Evolutionary conservation across 768 basidiomycete genomes (phyloP), one percentile per base, ranked within the genome.

Genomic region (Gymnopilus dilepis): DNA sequence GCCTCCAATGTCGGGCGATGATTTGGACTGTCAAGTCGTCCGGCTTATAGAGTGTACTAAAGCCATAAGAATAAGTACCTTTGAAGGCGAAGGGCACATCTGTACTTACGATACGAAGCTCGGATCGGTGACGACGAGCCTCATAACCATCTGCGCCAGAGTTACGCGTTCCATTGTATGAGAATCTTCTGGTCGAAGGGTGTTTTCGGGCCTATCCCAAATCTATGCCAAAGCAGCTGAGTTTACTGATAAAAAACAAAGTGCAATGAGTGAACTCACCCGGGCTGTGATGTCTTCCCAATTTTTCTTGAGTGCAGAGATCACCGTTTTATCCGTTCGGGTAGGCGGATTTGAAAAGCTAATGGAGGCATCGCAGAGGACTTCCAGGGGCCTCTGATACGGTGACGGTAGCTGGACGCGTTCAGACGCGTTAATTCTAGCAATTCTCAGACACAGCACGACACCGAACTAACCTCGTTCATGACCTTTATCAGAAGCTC

Each of bases 1-100:
- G 47, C 24, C 31, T 58, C 57, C 57, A 58, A 37, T 59, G 48
- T 40, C 58, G 37, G 13, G 58, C 58, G 42, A 59, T 59, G 37
- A 51, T 59, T 33, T 59, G 58, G 24, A 59, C 19, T 1, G 50
- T 59, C 47, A 59, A 30, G 26, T 59, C 58, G 8, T 33, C 37
- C 6, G 58, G 48, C 21, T 41, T 19, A 22, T 52, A 59, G 12
- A 59, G 30, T 4, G 43, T 30, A n/a, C 50, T 59, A 41, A 5
- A n/a, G 26, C 34, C n/a, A 34, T 0, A 8, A 15, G 6, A 42
- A 26, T 26, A 26, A 30, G 17, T 17, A 28, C 15, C 15, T 12
- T 40, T 5, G 9, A 37, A 26, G 13, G 8, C 6, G 12, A 12
- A 19, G 21, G 26, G 2, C 3, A 43, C 4, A 40, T 19, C 26